Evolutionary conservation across 441 rosid genomes (phyloP).

Genomic region (Francoa sonchifolia): DNA sequence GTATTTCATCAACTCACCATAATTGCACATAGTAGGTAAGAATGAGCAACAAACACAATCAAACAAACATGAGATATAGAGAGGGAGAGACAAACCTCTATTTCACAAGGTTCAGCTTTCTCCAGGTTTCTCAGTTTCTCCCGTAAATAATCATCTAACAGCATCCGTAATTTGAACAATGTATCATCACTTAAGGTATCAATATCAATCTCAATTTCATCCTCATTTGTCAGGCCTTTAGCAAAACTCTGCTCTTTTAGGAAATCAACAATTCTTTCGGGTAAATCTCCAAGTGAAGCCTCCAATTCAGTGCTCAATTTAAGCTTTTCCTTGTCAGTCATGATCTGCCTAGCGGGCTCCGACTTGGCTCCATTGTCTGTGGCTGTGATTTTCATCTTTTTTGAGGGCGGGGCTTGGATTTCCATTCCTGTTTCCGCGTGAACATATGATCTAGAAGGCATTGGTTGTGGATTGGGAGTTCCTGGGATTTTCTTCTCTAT

Average conservation of each 20-base stretch:
- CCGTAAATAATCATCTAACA: constrained; percentile 52
- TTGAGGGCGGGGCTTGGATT: constrained; percentile 16
- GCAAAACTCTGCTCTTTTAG: constrained; percentile 48
- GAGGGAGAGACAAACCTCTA: constrained; percentile 41
- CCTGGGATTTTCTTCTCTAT: constrained; percentile 62
- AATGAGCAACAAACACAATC: background rate
- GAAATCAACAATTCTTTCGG: constrained; percentile 54
- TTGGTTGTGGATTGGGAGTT: constrained; percentile 13
- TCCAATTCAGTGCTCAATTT: constrained; percentile 53
- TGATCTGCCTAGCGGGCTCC: constrained; percentile 32
- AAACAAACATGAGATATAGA: background rate
- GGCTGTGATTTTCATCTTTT: constrained; percentile 29
- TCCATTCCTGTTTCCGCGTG: constrained; percentile 24
- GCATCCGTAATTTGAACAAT: constrained; percentile 52
- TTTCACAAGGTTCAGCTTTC: constrained; percentile 54
- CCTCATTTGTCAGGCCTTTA: constrained; percentile 47
- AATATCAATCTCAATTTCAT: constrained; percentile 84
- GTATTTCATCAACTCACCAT: constrained; percentile 6
- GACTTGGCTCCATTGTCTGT: constrained; percentile 22
- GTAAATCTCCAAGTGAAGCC: constrained; percentile 50
- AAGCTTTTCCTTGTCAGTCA: constrained; percentile 56
- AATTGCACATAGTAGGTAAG: constrained; percentile 2
- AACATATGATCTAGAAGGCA: constrained; percentile 21
- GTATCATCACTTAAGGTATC: constrained; percentile 55
- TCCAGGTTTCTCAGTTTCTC: constrained; percentile 36